Percentiles rank a stretch among this genome's conserved stretches.
phyloP scores from a whole-genome alignment of 176 grass and related monocot genomes.

The Aegilops longissima region DNA sequence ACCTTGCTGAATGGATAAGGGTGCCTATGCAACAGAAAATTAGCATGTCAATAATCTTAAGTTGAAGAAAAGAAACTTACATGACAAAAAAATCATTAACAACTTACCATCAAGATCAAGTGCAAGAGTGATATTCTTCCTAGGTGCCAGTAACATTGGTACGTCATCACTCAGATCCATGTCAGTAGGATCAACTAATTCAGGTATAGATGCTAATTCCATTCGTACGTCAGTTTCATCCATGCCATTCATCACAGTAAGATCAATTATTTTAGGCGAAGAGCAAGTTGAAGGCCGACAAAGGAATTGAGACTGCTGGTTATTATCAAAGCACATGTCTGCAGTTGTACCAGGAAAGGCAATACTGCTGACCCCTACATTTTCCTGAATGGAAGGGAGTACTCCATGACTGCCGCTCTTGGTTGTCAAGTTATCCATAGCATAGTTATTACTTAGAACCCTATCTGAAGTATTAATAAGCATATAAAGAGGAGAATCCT shows the following conservation, averaged over 20 bases:
- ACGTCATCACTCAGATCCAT: neutral
- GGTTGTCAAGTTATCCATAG: neutral
- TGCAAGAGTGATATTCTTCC: slow-evolving; percentile 53
- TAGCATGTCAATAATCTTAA: neutral
- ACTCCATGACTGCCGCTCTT: slow-evolving; percentile 30
- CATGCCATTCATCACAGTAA: neutral
- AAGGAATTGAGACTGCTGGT: neutral
- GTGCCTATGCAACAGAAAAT: slow-evolving; percentile 51
- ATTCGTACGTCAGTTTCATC: slow-evolving; percentile 8
- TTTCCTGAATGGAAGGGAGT: slow-evolving; percentile 41
- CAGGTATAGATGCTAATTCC: neutral
- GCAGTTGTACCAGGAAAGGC: slow-evolving; percentile 9
- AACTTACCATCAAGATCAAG: neutral
- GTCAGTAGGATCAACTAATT: neutral
- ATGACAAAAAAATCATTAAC: neutral
- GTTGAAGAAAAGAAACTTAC: neutral
- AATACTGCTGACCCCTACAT: neutral
- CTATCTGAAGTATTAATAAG: slow-evolving; percentile 48
- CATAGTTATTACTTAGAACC: slow-evolving; percentile 27
- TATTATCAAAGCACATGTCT: slow-evolving; percentile 10
- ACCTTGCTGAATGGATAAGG: slow-evolving; percentile 34
- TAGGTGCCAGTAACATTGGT: slow-evolving; percentile 1
- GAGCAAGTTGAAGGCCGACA: slow-evolving; percentile 27
- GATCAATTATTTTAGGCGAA: slow-evolving; percentile 36
- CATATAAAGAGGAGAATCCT: slow-evolving; percentile 31